A percentile compares a stretch with the other conserved stretches of the same genome.
Conservation (phyloP, 78 protist species). For the Chrysochromulina tobinii region DNA sequence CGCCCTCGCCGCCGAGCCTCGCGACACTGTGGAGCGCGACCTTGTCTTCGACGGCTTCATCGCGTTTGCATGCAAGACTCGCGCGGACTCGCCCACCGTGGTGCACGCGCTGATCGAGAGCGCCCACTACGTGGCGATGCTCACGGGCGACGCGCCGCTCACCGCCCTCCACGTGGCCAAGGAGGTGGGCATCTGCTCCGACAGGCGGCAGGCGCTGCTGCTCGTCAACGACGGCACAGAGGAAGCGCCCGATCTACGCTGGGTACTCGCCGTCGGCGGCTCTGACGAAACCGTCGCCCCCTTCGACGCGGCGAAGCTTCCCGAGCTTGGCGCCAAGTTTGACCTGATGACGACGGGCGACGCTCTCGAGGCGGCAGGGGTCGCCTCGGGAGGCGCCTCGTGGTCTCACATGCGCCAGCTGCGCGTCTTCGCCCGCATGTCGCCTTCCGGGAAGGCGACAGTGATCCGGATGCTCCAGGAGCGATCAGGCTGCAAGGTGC, state of each 20-base stretch:
- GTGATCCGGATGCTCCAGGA: conserved; percentile 33
- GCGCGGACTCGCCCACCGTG: conserved; percentile 11
- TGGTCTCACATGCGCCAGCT: not conserved
- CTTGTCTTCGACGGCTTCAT: conserved; percentile 43
- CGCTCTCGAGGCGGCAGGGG: not conserved
- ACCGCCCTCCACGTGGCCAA: conserved; percentile 57
- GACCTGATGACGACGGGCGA: conserved; percentile 48
- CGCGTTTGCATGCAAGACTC: conserved; percentile 27
- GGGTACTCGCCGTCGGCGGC: conserved; percentile 8
- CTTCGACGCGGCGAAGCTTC: not conserved
- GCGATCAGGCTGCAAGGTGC: not conserved
- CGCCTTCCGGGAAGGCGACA: conserved; percentile 20
- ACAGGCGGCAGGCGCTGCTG: conserved; percentile 1
- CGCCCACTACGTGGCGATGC: conserved; percentile 29
- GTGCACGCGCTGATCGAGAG: not conserved
- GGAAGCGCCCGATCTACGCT: not conserved
- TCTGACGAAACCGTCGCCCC: not conserved
- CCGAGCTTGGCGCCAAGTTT: not conserved
- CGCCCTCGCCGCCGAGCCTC: not conserved
- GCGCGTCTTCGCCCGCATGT: conserved; percentile 45
- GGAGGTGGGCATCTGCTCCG: conserved; percentile 44
- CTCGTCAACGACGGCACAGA: not conserved
- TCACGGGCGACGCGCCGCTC: conserved; percentile 57
- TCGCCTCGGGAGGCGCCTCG: not conserved
- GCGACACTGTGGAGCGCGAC: conserved; percentile 34